Percentiles rank a stretch among this genome's conserved stretches.
These are phyloP conservation scores for Solanum arcanum DNA, from an alignment of 257 asterid species.

Conservation along the genomic window DNA sequence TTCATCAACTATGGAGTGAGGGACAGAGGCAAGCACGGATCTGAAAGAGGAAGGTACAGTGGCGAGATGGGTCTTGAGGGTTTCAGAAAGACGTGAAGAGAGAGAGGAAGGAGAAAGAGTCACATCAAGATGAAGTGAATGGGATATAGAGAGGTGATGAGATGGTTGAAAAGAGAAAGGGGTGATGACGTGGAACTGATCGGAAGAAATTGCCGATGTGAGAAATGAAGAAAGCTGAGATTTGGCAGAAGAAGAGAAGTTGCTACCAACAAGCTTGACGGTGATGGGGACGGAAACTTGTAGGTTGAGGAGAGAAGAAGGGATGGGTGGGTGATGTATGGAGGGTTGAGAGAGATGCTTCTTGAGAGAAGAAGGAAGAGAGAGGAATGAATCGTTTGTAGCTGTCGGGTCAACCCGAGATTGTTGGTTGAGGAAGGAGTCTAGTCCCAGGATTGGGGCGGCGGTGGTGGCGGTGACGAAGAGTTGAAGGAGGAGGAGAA, in stretches of 20 bases:
- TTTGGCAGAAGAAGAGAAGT: conserved; percentile 57
- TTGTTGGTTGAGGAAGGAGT: conserved; percentile 61
- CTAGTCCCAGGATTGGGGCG: conserved; percentile 58
- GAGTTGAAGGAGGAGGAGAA: conserved; percentile 17
- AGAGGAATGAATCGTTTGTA: conserved; percentile 48
- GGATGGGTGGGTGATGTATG: conserved; percentile 22
- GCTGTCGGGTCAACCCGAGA: conserved; percentile 59
- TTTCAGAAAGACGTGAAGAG: conserved; percentile 29
- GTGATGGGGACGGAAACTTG: conserved; percentile 54
- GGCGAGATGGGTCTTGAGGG: conserved; percentile 41
- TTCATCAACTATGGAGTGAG: conserved; percentile 39
- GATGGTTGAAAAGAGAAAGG: conserved; percentile 30
- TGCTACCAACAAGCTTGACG: conserved; percentile 65
- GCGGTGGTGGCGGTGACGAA: conserved; percentile 14
- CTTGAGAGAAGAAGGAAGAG: conserved; percentile 51
- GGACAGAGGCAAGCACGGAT: conserved; percentile 47
- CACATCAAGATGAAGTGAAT: conserved; percentile 61
- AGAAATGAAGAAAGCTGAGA: conserved; percentile 53
- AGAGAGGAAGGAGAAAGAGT: conserved; percentile 36
- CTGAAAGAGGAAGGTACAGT: conserved; percentile 42
- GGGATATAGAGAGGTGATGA: conserved; percentile 69
- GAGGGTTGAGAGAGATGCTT: conserved; percentile 36
- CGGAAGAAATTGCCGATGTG: conserved; percentile 63
- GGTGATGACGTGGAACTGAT: conserved; percentile 79
- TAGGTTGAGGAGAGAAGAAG: conserved; percentile 52